Percentiles rank a stretch among this genome's conserved stretches.
phyloP scores from a whole-genome alignment of 164 flowering plant genomes.

The Stephania yunnanensis region DNA sequence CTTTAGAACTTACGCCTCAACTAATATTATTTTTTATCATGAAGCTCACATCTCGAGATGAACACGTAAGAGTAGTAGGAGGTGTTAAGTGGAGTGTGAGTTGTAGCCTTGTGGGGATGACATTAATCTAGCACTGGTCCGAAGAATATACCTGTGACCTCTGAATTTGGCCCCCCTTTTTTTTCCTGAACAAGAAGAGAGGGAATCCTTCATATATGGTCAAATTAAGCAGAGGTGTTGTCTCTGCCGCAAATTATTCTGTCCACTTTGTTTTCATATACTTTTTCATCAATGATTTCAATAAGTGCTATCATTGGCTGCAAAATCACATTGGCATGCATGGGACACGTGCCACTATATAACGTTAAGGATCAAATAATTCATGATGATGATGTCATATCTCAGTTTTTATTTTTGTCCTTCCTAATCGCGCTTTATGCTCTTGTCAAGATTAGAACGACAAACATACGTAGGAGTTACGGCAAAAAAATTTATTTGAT shows the following conservation, averaged over 20 bases:
- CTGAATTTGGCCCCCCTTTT: not conserved
- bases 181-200: not conserved
- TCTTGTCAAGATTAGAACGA: too few species aligned
- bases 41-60: too few species aligned
- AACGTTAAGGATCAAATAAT: not conserved
- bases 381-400: not conserved
- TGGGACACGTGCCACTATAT: not conserved
- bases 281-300: not conserved
- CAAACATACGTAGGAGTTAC: too few species aligned
- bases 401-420: too few species aligned
- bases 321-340: not conserved
- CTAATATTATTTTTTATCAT: too few species aligned
- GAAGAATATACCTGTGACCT: not conserved
- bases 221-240: not conserved
- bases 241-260: not conserved
- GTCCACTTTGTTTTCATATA: not conserved
- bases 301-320: not conserved
- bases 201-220: not conserved
- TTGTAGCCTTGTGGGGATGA: too few species aligned
- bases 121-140: too few species aligned
- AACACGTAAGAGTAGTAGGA: too few species aligned
- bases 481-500: too few species aligned
- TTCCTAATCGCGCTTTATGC: too few species aligned
- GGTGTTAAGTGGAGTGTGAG: too few species aligned
- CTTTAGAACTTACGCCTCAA: too few species aligned